Base-by-base conservation (phyloP, 768 basidiomycete species). In the Kwoniella dejecticola region DNA sequence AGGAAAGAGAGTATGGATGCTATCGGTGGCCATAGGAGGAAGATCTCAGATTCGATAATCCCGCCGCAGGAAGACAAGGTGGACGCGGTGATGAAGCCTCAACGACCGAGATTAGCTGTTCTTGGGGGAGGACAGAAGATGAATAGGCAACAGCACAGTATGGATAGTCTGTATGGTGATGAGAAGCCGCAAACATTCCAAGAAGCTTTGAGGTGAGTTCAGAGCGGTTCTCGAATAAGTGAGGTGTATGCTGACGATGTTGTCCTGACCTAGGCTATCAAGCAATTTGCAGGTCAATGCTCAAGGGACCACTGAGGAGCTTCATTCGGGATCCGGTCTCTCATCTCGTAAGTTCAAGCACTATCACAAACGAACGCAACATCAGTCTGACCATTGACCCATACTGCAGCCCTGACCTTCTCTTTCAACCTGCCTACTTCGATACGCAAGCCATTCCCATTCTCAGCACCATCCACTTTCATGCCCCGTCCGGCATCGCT, bases 1-100 rank as follows among this genome's bases (percentile, higher is more conserved):
- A 60, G 72, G 17, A 53, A 61, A 36, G 75, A 76, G 45, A 67
- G 68, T 19, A 66, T 71, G 44, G 67, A 68, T 17, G 60, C 54
- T 7, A 60, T 52, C 3, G 66, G 75, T 26, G 75, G 72, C 21
- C 70, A 73, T 44, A 47, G 67, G n/a, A 60, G 72, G 29, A 65
- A 62, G 31, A 41, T 48, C 23, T 62, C 60, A 8, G 69, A 70
- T 33, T 62, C 64, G n/a, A 71, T 66, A 41, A 63, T 65, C 41
- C 71, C 57, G 8, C 52, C n/a, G n/a, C 33, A 31, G 26, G 33
- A 45, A 40, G 41, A 24, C 21, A 46, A 26, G 6, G 40, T n/a
- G 11, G 52, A 53, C 47, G 38, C 46, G 13, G 48, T 27, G 46
- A 48, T 60, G 49, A 63, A 59, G 45, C 19, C 52, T 13, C 45